Evolutionary conservation across 2,329 filamentous ascomycete species (phyloP), one percentile per base, ranked within the genome.

Genomic region (Phoma sp.): DNA sequence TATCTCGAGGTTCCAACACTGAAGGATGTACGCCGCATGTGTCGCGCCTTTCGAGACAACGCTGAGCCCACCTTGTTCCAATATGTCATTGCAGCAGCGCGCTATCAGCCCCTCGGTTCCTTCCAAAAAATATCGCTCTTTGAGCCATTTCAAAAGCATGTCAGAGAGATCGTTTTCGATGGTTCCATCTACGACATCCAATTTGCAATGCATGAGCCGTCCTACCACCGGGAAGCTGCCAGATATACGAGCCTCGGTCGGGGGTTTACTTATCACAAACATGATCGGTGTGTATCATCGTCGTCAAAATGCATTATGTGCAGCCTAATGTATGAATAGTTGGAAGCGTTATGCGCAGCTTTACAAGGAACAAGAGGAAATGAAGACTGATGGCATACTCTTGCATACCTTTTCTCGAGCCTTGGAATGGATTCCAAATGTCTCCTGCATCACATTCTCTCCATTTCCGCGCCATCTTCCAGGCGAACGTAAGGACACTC

Each of bases 141-240:
- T 22, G 22, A 64, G 4, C 47, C 60, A 9, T 69, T 67, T 18
- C 55, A 53, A 18, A 64, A 45, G 14, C 72, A 68, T 43, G 66
- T 72, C 9, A 70, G 61, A 38, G 66, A 70, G 37, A 62, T 73
- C n/a, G 44, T 71, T 30, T 72, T 70, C 35, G 71, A 72, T 53
- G 67, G 62, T 4, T 67, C 68, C 2, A 27, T 64, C 2, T 72
- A 67, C 41, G 51, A 61, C 33, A 33, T 29, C 24, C 22, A 25
- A 1, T 48, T 67, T 25, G 66, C 67, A 4, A 50, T 41, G 18
- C 33, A 55, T 22, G 52, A 64, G 25, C 13, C 32, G 11, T 7
- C 13, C 13, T 66, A 67, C 13, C 37, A 52, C 18, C 36, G 11
- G 35, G 33, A 45, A 7, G 44, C 45, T 30, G 51, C 35, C 23